These are phyloP conservation scores for Thecaphora thlaspeos DNA, from an alignment of 1,284 basidiomycete species.

Conservation along the genomic window DNA sequence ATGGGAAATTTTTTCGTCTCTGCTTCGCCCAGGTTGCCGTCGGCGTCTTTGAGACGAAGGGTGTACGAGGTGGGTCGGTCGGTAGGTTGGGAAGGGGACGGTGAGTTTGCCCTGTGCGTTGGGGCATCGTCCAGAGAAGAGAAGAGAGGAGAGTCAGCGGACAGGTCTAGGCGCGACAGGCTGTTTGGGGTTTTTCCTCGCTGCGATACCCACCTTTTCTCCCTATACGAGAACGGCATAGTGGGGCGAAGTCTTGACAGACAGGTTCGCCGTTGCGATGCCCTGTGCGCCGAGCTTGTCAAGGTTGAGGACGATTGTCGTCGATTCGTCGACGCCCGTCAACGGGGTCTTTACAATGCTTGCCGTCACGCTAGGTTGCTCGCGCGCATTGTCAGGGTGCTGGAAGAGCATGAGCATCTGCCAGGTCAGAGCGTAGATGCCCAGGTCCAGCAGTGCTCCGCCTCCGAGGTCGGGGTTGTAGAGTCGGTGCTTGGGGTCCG, in stretches of 20 bases:
- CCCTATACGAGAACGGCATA: constrained; percentile 38
- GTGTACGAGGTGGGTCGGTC: constrained; percentile 47
- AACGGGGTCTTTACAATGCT: constrained; percentile 70
- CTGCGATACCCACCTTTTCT: constrained; percentile 24
- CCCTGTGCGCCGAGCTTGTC: constrained; percentile 56
- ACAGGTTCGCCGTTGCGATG: constrained; percentile 29
- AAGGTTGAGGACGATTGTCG: constrained; percentile 75
- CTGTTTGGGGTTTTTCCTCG: no score
- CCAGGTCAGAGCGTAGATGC: constrained; percentile 57
- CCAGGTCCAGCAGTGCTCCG: constrained; percentile 74
- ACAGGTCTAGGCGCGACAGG: no score
- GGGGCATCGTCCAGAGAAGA: no score
- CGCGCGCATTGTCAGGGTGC: constrained; percentile 62
- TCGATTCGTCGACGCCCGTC: constrained; percentile 77
- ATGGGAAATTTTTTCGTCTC: constrained; percentile 63
- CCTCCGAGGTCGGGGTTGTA: constrained; percentile 78
- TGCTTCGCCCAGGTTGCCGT: constrained; percentile 24
- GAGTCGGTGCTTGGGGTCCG: constrained; percentile 70
- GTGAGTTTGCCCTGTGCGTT: no score
- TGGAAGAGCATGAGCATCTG: constrained; percentile 37
- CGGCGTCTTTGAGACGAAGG: constrained; percentile 33
- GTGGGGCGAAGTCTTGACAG: constrained; percentile 5
- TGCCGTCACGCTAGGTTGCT: constrained; percentile 61
- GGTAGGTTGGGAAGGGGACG: constrained; percentile 67
- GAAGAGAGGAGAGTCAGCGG: no score